Conservation (phyloP, 441 rosid species). For the Gossypium davidsonii region DNA sequence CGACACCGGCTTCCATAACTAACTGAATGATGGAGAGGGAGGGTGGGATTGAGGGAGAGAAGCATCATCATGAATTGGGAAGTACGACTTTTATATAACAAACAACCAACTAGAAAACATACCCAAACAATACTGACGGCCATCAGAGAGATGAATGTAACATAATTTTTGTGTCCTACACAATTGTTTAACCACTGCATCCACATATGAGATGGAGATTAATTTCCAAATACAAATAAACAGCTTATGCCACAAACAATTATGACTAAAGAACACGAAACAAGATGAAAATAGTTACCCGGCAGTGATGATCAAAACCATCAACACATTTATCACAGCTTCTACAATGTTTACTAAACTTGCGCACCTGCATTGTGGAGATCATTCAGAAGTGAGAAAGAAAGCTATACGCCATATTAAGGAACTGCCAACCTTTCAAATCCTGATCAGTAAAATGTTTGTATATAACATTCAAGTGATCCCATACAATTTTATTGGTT, state of each 20-base stretch:
- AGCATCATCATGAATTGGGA: constrained; percentile 16
- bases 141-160: constrained; percentile 56
- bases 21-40: constrained; percentile 27
- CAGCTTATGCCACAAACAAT: constrained; percentile 8
- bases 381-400: constrained; percentile 11
- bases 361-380: constrained; percentile 44
- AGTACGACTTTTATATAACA: constrained; percentile 7
- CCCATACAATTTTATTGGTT: neutral
- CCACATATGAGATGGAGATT: constrained; percentile 23
- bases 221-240: constrained; percentile 10
- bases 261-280: constrained; percentile 17
- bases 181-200: constrained; percentile 79
- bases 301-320: constrained; percentile 69
- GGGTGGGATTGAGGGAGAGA: neutral
- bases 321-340: constrained; percentile 31
- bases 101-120: constrained; percentile 21
- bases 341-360: constrained; percentile 68
- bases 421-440: neutral
- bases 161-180: constrained; percentile 56
- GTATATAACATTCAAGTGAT: neutral
- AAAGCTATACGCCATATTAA: neutral
- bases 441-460: neutral
- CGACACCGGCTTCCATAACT: constrained; percentile 52
- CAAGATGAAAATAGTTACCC: constrained; percentile 38
- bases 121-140: constrained; percentile 61